These are phyloP conservation scores for Kwoniella botswanensis DNA, from an alignment of 768 basidiomycete species.

Conservation along the genomic window DNA sequence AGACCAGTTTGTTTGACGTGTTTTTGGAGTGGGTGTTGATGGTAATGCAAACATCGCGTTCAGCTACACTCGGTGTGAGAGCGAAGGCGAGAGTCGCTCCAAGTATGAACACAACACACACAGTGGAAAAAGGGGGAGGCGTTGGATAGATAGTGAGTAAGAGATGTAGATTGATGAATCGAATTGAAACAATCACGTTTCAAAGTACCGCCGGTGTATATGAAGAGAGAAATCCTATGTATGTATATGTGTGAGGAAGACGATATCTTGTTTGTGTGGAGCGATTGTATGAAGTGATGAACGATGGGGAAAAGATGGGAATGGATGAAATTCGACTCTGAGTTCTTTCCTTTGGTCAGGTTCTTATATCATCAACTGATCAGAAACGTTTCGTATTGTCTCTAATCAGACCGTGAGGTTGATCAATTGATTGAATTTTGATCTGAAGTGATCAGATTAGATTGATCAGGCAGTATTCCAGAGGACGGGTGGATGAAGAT, in stretches of 20 bases:
- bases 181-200: constrained; percentile 23
- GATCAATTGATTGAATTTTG: neutral
- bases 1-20: constrained; percentile 11
- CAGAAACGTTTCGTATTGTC: constrained; percentile 12
- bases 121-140: constrained; percentile 24
- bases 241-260: constrained; percentile 2
- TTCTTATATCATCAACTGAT: neutral
- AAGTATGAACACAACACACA: constrained; percentile 4
- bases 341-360: neutral
- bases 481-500: neutral
- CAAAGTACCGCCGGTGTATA: constrained; percentile 28
- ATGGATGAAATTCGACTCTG: neutral
- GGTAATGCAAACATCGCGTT: constrained; percentile 27
- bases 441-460: neutral
- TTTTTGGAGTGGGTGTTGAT: constrained; percentile 19
- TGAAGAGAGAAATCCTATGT: neutral
- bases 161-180: neutral
- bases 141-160: constrained; percentile 10
- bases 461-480: constrained; percentile 1
- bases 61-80: neutral
- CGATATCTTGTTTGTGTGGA: neutral
- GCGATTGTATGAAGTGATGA: neutral
- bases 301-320: neutral
- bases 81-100: too few species aligned
- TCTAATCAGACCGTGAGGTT: neutral